Evolutionary conservation across 2,329 filamentous ascomycete genomes (phyloP), one percentile per base, ranked within the genome.

Genomic region (Penicillium expansum): DNA sequence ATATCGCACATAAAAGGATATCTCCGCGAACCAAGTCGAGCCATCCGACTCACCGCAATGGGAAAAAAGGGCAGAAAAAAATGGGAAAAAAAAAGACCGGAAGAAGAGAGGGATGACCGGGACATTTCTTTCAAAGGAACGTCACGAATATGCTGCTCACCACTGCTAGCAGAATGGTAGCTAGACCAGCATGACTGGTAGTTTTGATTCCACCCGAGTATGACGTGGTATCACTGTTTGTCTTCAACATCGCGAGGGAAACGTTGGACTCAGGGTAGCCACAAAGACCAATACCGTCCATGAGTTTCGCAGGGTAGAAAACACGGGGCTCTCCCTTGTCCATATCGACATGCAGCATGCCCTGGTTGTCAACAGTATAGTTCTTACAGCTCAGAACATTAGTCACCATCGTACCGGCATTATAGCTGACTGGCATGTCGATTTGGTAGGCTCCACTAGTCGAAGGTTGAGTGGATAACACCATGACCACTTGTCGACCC

Each of bases 391-490:
- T 64, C 10, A 74, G 41, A 14, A 73, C 61, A 33, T 74, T 71
- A 4, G 62, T 70, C 9, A 71, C 58, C 0, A 50, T 32, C 0
- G 60, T 64, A 4, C 65, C 66, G 1, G 67, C 63, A 45, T 65
- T 63, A 48, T 60, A 73, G 22, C 57, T 65, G 29, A 60, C 67
- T 6, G 63, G 57, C 16, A 80, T 57, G 20, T 59, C 64, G 22
- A 75, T 61, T 2, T 62, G 67, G 56, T 72, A 75, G 4, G 62
- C 45, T n/a, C 52, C 54, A 30, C 71, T 68, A 5, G 59, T 56
- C 2, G 65, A 60, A 2, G 77, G 77, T 38, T 74, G 73, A 50
- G 78, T 80, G 22, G 71, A 79, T 11, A 80, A 62, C 5, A 81
- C 67, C 53, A 76, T 76, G 48, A 81, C 67, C 22, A 80, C 62